Evolutionary conservation across 2,329 filamentous ascomycete genomes (phyloP).

Genomic region (Fusarium sp.): DNA sequence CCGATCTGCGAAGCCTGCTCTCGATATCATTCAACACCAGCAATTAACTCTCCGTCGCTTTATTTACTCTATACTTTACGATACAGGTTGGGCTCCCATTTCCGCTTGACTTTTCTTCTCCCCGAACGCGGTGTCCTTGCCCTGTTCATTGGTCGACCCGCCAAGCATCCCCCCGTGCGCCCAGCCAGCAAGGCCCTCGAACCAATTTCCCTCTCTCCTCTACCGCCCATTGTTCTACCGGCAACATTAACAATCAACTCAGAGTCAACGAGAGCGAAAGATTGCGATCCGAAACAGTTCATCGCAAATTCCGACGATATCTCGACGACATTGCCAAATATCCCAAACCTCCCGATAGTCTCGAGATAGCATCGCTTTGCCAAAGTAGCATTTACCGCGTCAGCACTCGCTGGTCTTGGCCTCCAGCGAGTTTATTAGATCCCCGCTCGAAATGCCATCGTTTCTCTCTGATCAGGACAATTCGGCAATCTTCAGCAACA

Average conservation of each 20-base stretch:
- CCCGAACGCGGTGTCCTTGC: constrained; percentile 38
- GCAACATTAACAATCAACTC: constrained; percentile 32
- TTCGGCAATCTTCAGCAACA: constrained; percentile 57
- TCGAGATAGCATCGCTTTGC: constrained; percentile 43
- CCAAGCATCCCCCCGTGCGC: constrained; percentile 47
- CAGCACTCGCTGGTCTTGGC: constrained; percentile 44
- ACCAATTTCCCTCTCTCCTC: constrained; percentile 47
- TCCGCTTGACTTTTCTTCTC: constrained; percentile 21
- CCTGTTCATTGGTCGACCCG: constrained; percentile 46
- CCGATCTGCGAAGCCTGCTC: constrained; percentile 25
- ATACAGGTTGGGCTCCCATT: constrained; percentile 12
- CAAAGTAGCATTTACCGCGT: constrained; percentile 43
- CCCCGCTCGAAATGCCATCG: constrained; percentile 64
- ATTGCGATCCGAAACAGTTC: constrained; percentile 16
- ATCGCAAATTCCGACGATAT: constrained; percentile 25
- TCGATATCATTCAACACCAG: constrained; percentile 32
- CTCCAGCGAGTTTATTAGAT: constrained; percentile 39
- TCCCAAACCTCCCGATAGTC: constrained; percentile 29
- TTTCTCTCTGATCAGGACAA: constrained; percentile 63
- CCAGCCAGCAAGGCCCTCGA: constrained; percentile 44
- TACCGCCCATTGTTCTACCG: constrained; percentile 39
- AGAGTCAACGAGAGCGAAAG: constrained; percentile 27
- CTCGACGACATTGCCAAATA: constrained; percentile 21
- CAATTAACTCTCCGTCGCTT: constrained; percentile 9
- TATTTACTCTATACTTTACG: constrained; percentile 20